Evolutionary conservation across 768 basidiomycete species (phyloP).

Genomic region (Terana coerulea): DNA sequence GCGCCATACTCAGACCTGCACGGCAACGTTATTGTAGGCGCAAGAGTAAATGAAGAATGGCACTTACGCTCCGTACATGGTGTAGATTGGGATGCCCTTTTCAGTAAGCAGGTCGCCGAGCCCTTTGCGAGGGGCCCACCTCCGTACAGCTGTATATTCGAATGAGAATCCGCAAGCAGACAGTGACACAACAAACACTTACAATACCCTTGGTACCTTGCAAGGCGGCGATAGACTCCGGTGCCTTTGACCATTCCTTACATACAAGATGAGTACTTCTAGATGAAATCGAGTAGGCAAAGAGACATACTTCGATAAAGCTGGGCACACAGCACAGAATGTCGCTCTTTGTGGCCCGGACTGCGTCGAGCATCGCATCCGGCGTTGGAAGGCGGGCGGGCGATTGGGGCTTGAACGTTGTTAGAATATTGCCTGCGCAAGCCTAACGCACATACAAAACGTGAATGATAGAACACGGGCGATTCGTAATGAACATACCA

Average conservation of each 20-base stretch:
- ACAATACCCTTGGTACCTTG: slow-evolving; percentile 11
- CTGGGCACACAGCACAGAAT: slow-evolving; percentile 24
- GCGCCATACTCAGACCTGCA: slow-evolving; percentile 11
- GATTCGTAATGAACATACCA: slow-evolving; percentile 9
- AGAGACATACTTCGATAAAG: slow-evolving; percentile 21
- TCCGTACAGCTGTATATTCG: slow-evolving; percentile 11
- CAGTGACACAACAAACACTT: not conserved
- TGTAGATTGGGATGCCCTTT: slow-evolving; percentile 8
- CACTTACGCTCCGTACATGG: slow-evolving; percentile 13
- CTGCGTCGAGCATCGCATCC: slow-evolving; percentile 18
- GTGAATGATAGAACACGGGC: not conserved
- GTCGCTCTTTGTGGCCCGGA: slow-evolving; percentile 16
- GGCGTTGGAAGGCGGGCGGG: slow-evolving; percentile 23
- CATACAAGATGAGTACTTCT: not conserved
- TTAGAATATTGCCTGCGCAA: slow-evolving; percentile 19
- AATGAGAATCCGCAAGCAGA: not conserved
- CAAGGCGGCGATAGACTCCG: slow-evolving; percentile 18
- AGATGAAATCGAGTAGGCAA: too few species aligned
- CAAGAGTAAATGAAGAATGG: not conserved
- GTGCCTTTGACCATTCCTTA: slow-evolving; percentile 27
- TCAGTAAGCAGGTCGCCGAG: slow-evolving; percentile 11
- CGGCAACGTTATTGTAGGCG: not conserved
- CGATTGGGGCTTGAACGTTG: slow-evolving; percentile 20
- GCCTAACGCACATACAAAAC: slow-evolving; percentile 15
- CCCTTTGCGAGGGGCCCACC: slow-evolving; percentile 17